phyloP scores from a whole-genome alignment of 1,139 yeast genomes.

The Debaryomyces sp. region DNA sequence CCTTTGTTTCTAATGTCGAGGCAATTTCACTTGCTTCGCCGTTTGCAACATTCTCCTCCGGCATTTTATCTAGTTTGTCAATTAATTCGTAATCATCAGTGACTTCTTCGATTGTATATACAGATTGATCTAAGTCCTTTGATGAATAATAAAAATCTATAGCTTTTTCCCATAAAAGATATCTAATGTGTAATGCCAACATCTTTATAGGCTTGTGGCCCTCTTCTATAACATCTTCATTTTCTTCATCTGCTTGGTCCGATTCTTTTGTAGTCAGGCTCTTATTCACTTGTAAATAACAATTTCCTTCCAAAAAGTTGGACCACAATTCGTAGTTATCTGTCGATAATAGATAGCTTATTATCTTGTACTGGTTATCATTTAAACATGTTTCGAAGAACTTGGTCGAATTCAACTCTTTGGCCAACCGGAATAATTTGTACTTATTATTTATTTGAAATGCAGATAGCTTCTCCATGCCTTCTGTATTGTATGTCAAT shows the following conservation, averaged over 20 bases:
- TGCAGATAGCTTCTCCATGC: conserved; percentile 46
- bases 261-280: conserved; percentile 13
- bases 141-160: conserved; percentile 53
- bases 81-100: conserved; percentile 43
- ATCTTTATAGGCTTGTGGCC: conserved; percentile 53
- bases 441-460: conserved; percentile 45
- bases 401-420: conserved; percentile 46
- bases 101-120: conserved; percentile 33
- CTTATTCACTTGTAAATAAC: conserved; percentile 35
- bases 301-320: conserved; percentile 56
- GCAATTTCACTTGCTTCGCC: conserved; percentile 23
- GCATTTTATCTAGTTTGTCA: conserved; percentile 31
- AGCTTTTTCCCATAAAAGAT: conserved; percentile 75
- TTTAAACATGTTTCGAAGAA: conserved; percentile 63
- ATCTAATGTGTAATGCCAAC: conserved; percentile 65
- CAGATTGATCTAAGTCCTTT: conserved; percentile 30
- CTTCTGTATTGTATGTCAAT: not conserved
- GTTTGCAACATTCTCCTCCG: conserved; percentile 24
- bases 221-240: conserved; percentile 25
- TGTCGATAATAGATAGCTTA: conserved; percentile 42
- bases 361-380: conserved; percentile 60
- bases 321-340: conserved; percentile 48
- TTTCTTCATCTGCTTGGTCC: conserved; percentile 14
- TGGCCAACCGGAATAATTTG: conserved; percentile 50
- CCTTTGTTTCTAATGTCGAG: conserved; percentile 12